Evolutionary conservation across 768 basidiomycete genomes (phyloP).

Genomic region (Naganishia friedmannii): DNA sequence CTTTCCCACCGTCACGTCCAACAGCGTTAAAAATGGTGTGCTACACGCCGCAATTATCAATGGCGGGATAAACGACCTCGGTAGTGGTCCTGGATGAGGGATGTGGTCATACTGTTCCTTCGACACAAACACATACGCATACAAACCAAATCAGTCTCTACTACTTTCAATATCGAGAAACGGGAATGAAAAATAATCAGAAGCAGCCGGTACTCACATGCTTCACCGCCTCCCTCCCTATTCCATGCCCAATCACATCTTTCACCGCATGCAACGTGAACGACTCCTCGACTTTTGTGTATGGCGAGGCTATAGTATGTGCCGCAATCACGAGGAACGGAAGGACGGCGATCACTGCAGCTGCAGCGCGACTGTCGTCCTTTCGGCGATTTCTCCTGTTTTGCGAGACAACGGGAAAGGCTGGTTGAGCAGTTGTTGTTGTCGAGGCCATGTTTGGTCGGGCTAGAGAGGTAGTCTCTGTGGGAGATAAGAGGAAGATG

Average conservation of each 20-base stretch:
- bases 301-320: conserved; percentile 61
- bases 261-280: conserved; percentile 90
- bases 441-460: no score
- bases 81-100: conserved; percentile 80
- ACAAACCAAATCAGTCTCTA: no score
- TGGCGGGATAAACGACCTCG: conserved; percentile 80
- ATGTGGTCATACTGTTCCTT: conserved; percentile 78
- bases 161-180: no score
- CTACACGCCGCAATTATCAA: conserved; percentile 64
- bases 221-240: not conserved
- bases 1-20: conserved; percentile 32
- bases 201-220: conserved; percentile 19
- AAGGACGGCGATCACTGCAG: not conserved
- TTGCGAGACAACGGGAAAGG: not conserved
- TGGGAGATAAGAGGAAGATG: no score
- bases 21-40: conserved; percentile 57
- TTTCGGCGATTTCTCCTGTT: no score
- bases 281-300: conserved; percentile 95
- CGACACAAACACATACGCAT: no score
- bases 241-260: conserved; percentile 80
- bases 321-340: not conserved
- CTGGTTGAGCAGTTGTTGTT: no score
- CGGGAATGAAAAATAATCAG: no score
- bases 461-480: no score
- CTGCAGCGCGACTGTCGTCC: no score